phyloP scores from a whole-genome alignment of 768 basidiomycete species.

The Mycena leptocephala region DNA sequence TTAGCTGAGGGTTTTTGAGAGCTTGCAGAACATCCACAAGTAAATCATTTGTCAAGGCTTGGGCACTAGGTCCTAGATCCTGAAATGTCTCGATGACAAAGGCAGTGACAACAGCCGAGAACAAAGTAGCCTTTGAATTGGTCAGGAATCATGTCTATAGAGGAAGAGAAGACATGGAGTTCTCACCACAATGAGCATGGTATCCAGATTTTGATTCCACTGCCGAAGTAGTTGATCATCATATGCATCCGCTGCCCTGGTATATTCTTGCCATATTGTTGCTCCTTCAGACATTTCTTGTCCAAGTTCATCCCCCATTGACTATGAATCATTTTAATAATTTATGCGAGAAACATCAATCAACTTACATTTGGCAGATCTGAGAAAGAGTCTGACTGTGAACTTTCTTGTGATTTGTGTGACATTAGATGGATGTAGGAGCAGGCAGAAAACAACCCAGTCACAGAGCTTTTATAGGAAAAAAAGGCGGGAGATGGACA shows the following conservation, averaged over 20 bases:
- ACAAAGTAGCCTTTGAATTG: constrained; percentile 23
- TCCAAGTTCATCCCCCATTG: constrained; percentile 17
- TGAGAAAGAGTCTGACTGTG: neutral
- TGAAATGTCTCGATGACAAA: constrained; percentile 23
- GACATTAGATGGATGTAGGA: neutral
- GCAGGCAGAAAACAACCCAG: neutral
- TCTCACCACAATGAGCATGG: constrained; percentile 28
- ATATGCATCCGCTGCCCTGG: constrained; percentile 24
- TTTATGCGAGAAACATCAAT: neutral
- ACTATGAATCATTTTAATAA: neutral
- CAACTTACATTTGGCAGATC: constrained; percentile 5
- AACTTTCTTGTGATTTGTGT: neutral
- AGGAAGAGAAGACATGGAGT: neutral
- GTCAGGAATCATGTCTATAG: neutral
- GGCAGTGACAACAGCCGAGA: constrained; percentile 30
- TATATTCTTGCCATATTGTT: constrained; percentile 28
- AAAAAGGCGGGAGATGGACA: too few species aligned
- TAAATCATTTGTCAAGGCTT: constrained; percentile 24
- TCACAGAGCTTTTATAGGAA: too few species aligned
- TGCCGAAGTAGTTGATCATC: constrained; percentile 26
- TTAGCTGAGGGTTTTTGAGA: constrained; percentile 12
- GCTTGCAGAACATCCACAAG: constrained; percentile 9
- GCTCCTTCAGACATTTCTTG: constrained; percentile 28
- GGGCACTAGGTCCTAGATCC: constrained; percentile 15
- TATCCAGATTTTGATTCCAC: constrained; percentile 33